Evolutionary conservation across 2,329 filamentous ascomycete genomes (phyloP), one percentile per base, ranked within the genome.

Genomic region (Penicillium hesseltinei): DNA sequence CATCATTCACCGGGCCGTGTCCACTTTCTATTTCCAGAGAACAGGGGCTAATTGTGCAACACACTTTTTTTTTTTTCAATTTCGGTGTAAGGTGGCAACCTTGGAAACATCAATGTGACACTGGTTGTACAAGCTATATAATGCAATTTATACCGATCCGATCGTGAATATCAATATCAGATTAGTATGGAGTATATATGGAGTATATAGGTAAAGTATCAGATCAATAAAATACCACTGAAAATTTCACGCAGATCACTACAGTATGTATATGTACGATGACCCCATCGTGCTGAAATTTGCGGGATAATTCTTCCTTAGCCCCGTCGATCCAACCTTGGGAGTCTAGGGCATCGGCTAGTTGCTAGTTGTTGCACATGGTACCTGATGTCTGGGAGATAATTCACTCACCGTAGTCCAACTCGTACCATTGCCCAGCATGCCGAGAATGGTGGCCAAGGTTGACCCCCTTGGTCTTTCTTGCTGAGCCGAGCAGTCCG

Each of bases 291-390:
- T 51, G 33, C 39, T 31, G 44, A 54, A 46, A 44, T 50, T 40
- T 62, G 59, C 59, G 59, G 62, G 62, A 64, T 61, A 60, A 59
- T 55, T 62, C n/a, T 40, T 53, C 54, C 45, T 39, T 55, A 53
- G 47, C 55, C 39, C 42, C 43, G 50, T 61, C 35, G 57, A 61
- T 62, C 59, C 46, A 57, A 21, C 36, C 36, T 39, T 39, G n/a
- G 36, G 36, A 57, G 57, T 54, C 59, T 63, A 65, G 61, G 52
- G 53, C 57, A 48, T 40, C 38, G 38, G 27, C 50, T 56, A 55
- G 49, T 55, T 23, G 23, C 23, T 23, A 23, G 23, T 23, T 23
- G 23, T 23, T 42, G 56, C 54, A 38, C 47, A 45, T 39, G 51
- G 59, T 62, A 61, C 62, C 63, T 62, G 35, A 36, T 36, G 62